phyloP scores from a whole-genome alignment of 2,329 filamentous ascomycete genomes.

The Orbilia quercus region DNA sequence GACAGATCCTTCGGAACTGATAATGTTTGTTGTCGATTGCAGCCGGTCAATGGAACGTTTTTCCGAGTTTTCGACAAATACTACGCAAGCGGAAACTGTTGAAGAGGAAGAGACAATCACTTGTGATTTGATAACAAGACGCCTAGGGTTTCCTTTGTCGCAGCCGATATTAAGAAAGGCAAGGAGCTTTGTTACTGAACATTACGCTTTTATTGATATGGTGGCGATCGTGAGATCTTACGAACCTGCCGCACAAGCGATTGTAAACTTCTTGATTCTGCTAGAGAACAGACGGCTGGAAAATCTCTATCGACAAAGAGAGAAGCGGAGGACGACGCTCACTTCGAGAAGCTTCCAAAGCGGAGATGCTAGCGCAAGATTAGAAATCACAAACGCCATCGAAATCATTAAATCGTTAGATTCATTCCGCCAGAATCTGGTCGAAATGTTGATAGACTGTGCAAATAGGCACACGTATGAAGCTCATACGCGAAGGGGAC shows the following conservation, averaged over 20 bases:
- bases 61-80: conserved; percentile 4
- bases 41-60: conserved; percentile 2
- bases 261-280: conserved; percentile 13
- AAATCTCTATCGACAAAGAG: conserved; percentile 10
- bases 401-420: conserved; percentile 1
- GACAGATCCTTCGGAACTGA: conserved; percentile 18
- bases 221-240: neutral
- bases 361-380: neutral
- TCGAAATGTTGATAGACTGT: neutral
- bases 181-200: neutral
- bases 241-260: neutral
- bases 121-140: neutral
- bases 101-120: neutral
- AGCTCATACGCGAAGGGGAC: neutral
- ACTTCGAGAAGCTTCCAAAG: neutral
- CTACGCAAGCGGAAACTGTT: neutral
- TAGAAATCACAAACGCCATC: neutral
- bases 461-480: too few relatives aligned
- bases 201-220: conserved; percentile 1
- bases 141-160: neutral
- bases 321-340: neutral
- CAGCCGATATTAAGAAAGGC: neutral
- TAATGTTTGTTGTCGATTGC: conserved; percentile 17
- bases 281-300: neutral
- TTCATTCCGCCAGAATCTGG: neutral